Evolutionary conservation across 2,329 filamentous ascomycete species (phyloP).

Genomic region (Cladosporium sp.): DNA sequence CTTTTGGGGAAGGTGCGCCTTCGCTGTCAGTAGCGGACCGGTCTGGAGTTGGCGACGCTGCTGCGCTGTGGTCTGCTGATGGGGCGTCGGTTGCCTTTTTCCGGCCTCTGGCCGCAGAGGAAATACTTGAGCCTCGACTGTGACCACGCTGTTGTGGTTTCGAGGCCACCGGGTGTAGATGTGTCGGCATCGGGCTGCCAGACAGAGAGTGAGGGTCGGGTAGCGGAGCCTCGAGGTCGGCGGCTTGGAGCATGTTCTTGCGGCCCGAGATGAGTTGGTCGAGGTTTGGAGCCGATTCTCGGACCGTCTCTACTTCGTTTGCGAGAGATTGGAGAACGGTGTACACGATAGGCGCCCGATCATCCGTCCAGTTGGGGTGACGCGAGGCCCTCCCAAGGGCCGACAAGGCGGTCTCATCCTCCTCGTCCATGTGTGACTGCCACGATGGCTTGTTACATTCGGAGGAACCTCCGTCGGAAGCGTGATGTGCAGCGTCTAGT

Average conservation of each 20-base stretch:
- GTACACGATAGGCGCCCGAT: constrained; percentile 36
- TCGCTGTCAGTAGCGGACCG: constrained; percentile 7
- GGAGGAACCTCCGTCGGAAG: constrained; percentile 26
- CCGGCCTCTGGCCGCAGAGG: constrained; percentile 18
- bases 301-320: constrained; percentile 39
- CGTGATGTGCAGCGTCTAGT: constrained; percentile 25
- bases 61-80: constrained; percentile 14
- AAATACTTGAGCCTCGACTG: constrained; percentile 21
- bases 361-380: constrained; percentile 32
- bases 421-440: constrained; percentile 29
- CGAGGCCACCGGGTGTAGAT: constrained; percentile 1
- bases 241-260: constrained; percentile 46
- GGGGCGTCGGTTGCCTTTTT: constrained; percentile 17
- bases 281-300: constrained; percentile 41
- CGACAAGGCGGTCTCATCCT: constrained; percentile 28
- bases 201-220: constrained; percentile 21
- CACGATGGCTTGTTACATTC: constrained; percentile 33
- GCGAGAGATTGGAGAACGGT: constrained; percentile 38
- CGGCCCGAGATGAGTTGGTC: constrained; percentile 45
- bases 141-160: constrained; percentile 13
- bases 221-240: constrained; percentile 36
- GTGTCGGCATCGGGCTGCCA: constrained; percentile 16
- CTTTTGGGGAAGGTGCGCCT: constrained; percentile 12
- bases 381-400: constrained; percentile 29
- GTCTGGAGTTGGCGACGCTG: constrained; percentile 10